Conservation (phyloP, 2,329 filamentous ascomycete genomes). For the Alternaria infectoria region DNA sequence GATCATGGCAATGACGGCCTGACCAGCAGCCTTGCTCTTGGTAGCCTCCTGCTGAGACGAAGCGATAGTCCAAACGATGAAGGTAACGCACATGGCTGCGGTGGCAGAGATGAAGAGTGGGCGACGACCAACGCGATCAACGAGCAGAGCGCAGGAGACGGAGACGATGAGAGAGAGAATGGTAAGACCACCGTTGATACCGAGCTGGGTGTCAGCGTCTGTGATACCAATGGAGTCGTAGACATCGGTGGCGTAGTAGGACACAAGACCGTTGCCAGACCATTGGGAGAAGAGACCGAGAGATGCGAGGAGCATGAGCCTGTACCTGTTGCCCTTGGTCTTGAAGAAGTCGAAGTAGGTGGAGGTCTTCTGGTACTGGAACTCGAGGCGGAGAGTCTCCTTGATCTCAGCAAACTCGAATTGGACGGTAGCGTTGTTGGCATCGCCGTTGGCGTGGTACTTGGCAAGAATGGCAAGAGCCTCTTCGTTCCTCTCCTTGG, state of each 20-base stretch:
- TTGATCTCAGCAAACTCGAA: constrained; percentile 72
- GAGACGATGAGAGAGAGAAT: constrained; percentile 66
- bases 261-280: constrained; percentile 70
- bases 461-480: constrained; percentile 67
- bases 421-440: constrained; percentile 65
- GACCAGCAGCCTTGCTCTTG: constrained; percentile 48
- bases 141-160: constrained; percentile 61
- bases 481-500: constrained; percentile 67
- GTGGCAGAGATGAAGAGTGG: constrained; percentile 37
- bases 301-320: constrained; percentile 66
- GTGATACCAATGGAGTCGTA: constrained; percentile 68
- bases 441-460: constrained; percentile 68
- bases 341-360: constrained; percentile 67
- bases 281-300: constrained; percentile 73
- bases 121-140: constrained; percentile 60
- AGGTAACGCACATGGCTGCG: constrained; percentile 43
- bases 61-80: constrained; percentile 47
- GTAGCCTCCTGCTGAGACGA: constrained; percentile 60
- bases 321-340: constrained; percentile 69
- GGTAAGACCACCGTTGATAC: constrained; percentile 63
- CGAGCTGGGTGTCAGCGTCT: constrained; percentile 44
- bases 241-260: constrained; percentile 69
- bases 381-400: constrained; percentile 66
- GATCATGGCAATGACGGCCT: constrained; percentile 58
- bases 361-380: constrained; percentile 55